phyloP scores from a whole-genome alignment of 2,329 filamentous ascomycete genomes.

The Aspergillus bombycis region DNA sequence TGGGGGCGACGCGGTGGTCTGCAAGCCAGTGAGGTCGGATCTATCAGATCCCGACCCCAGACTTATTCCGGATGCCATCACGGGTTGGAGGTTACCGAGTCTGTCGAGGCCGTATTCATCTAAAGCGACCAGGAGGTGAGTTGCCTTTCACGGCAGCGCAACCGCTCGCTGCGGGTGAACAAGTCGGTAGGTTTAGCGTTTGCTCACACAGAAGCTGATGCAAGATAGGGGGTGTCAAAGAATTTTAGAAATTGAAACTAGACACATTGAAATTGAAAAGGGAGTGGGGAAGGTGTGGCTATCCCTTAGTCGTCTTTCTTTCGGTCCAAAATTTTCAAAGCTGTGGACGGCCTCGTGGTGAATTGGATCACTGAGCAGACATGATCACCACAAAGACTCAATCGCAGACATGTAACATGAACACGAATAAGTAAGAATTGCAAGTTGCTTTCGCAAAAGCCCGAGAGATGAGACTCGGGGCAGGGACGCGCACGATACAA shows the following conservation, averaged over 20 bases:
- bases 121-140: background rate
- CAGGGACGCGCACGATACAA: background rate
- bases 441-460: background rate
- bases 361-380: constrained; percentile 16
- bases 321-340: constrained; percentile 9
- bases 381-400: constrained; percentile 20
- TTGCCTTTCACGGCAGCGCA: background rate
- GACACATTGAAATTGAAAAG: constrained; percentile 21
- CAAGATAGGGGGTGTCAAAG: constrained; percentile 5
- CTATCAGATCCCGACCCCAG: constrained; percentile 11
- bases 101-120: constrained; percentile 11
- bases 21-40: constrained; percentile 10
- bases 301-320: constrained; percentile 16
- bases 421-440: background rate
- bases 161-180: constrained; percentile 3
- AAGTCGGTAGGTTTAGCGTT: background rate
- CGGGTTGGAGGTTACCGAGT: background rate
- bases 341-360: constrained; percentile 15
- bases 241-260: background rate
- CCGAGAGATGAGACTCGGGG: background rate
- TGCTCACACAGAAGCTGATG: background rate
- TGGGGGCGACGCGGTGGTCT: constrained; percentile 12
- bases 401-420: constrained; percentile 11
- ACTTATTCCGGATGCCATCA: constrained; percentile 18
- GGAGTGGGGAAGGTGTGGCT: constrained; percentile 7